A percentile compares a stretch with the other conserved stretches of the same genome.
Conservation (phyloP, 2,329 filamentous ascomycete genomes). For the Cytospora mali region DNA sequence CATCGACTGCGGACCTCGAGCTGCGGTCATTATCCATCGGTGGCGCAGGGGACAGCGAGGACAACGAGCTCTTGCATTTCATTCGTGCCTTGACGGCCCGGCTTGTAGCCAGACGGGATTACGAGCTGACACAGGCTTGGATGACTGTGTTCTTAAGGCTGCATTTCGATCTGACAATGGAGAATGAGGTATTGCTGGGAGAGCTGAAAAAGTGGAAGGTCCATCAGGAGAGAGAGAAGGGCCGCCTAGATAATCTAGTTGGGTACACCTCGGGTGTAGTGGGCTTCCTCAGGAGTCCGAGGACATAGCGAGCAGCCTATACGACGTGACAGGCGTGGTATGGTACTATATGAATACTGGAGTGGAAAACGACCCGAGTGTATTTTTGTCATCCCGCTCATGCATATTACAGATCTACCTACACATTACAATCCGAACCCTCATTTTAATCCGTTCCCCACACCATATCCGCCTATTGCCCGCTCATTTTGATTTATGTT, state of each 20-base stretch:
- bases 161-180: constrained; percentile 64
- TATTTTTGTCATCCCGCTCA: background rate
- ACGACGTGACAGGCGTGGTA: background rate
- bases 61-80: constrained; percentile 78
- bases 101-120: constrained; percentile 73
- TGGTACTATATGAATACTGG: background rate
- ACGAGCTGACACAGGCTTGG: constrained; percentile 94
- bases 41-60: constrained; percentile 46
- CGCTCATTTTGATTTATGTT: background rate
- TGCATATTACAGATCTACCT: background rate
- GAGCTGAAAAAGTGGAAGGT: constrained; percentile 70
- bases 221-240: constrained; percentile 71
- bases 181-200: constrained; percentile 54
- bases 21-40: constrained; percentile 73
- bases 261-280: constrained; percentile 89
- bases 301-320: constrained; percentile 43
- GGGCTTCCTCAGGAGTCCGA: constrained; percentile 71
- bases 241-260: constrained; percentile 73
- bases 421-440: no score
- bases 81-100: constrained; percentile 76
- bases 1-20: constrained; percentile 85
- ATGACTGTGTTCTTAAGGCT: constrained; percentile 91
- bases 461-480: background rate
- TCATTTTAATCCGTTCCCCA: background rate
- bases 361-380: background rate